Evolutionary conservation across 306 rosid genomes (phyloP), one percentile per base, ranked within the genome.

Genomic region (Cicer pinnatifidum): DNA sequence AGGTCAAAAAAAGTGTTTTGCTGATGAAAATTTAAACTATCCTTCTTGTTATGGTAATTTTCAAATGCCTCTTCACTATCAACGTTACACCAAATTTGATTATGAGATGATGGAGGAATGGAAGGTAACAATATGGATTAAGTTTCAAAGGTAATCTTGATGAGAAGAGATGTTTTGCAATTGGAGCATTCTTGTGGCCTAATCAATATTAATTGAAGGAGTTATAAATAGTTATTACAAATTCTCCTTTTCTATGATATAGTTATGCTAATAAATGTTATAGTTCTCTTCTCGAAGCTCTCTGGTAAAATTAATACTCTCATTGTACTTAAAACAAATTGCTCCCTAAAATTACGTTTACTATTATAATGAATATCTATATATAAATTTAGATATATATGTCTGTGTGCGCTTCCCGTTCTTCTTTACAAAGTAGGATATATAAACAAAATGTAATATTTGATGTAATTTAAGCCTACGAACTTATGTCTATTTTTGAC

Each of bases 11-110:
- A 23, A 72, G 28, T 47, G 59, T 39, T 72, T 78, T 65, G 73
- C 60, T 65, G 69, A 75, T 72, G 70, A 80, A 3, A 16, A 64
- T 28, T 28, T 28, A 28, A 28, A 28, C 3, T 28, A 28, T 11
- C 17, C 50, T 73, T 73, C 11, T 73, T 73, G 17, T 52, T 74
- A 85, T 15, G 84, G 72, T 11, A 87, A 78, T 40, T 89, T 91
- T 72, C 86, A 88, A 80, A 89, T 91, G 89, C 93, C 97, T 75
- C 89, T 91, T 75, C 97, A 89, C 69, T 89, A 89, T 78, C 96
- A 96, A 71, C 88, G 87, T 12, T 87, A 82, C 80, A 83, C 66
- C 12, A 91, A 82, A 82, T 62, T 65, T 0, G 96, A 91, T 5
- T 89, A 89, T n/a, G 85, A 88, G 78, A 88, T 39, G 35, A 91